Conservation (phyloP, 2,329 filamentous ascomycete genomes). For the Calcarisporium arbuscula region DNA sequence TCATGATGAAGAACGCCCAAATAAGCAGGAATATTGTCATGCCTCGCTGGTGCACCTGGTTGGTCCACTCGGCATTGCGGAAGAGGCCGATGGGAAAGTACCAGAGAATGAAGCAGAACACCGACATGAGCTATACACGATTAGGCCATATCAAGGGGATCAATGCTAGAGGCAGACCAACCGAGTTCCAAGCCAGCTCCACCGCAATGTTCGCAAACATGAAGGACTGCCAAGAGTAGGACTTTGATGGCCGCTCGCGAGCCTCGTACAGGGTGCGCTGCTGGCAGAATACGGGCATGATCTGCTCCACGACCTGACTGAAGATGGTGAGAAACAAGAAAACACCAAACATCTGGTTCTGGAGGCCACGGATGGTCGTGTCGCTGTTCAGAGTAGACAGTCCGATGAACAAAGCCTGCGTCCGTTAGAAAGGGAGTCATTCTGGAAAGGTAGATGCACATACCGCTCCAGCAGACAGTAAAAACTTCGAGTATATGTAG, state of each 20-base stretch:
- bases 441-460: no score
- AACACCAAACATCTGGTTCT: constrained; percentile 65
- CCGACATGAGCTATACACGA: constrained; percentile 37
- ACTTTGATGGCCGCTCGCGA: constrained; percentile 59
- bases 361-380: no score
- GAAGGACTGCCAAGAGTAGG: constrained; percentile 64
- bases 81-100: constrained; percentile 64
- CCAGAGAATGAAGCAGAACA: constrained; percentile 58
- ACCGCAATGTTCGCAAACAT: no score
- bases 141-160: no score
- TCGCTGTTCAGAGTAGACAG: constrained; percentile 60
- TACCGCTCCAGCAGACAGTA: no score
- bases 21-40: constrained; percentile 58
- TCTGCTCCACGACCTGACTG: constrained; percentile 31
- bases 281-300: no score
- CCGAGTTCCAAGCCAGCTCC: no score
- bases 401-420: constrained; percentile 61
- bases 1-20: constrained; percentile 58
- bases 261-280: constrained; percentile 66
- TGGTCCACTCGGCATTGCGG: constrained; percentile 47
- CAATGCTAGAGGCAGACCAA: no score
- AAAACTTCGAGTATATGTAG: constrained; percentile 67
- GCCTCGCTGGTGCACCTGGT: constrained; percentile 40
- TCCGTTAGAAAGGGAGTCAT: no score
- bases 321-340: constrained; percentile 70